Evolutionary conservation across 148 eudicot species (phyloP).

Genomic region (Rhododendron vialii): DNA sequence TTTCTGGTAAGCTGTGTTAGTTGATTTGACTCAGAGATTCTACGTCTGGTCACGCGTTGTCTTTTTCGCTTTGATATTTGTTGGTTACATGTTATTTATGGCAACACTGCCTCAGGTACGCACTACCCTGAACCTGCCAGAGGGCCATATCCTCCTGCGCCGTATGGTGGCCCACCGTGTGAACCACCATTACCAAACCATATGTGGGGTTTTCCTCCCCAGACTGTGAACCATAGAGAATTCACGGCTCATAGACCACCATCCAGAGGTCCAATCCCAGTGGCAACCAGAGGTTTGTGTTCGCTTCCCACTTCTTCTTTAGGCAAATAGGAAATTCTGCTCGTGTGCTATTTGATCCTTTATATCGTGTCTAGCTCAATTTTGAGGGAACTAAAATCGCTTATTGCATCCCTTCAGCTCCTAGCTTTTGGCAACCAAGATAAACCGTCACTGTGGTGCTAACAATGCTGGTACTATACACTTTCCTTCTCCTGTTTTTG

Average conservation of each 20-base stretch:
- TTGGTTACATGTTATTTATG: not conserved
- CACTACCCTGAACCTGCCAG: slow-evolving; percentile 46
- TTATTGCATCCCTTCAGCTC: slow-evolving; percentile 37
- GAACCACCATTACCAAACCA: slow-evolving; percentile 55
- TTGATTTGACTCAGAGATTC: not conserved
- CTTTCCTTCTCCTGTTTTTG: not conserved
- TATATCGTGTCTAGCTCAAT: not conserved
- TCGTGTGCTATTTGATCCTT: not conserved
- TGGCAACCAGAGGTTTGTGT: slow-evolving; percentile 62
- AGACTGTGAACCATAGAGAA: slow-evolving; percentile 53
- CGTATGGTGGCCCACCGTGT: slow-evolving; percentile 45
- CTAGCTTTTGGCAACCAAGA: slow-evolving; percentile 83
- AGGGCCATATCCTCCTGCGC: slow-evolving; percentile 35
- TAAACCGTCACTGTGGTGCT: slow-evolving; percentile 24
- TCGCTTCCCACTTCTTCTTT: not conserved
- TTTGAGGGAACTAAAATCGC: not conserved
- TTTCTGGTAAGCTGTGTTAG: slow-evolving; percentile 39
- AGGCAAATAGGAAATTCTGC: not conserved
- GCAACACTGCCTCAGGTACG: slow-evolving; percentile 30
- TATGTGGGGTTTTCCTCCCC: slow-evolving; percentile 66
- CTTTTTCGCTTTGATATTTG: not conserved
- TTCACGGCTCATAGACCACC: slow-evolving; percentile 48
- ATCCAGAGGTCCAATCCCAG: slow-evolving; percentile 64
- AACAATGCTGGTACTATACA: slow-evolving; percentile 7
- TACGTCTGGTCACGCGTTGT: not conserved